Percentiles rank a stretch among this genome's conserved stretches.
phyloP scores from a whole-genome alignment of 2,329 filamentous ascomycete genomes.

The Colletotrichum theobromicola region DNA sequence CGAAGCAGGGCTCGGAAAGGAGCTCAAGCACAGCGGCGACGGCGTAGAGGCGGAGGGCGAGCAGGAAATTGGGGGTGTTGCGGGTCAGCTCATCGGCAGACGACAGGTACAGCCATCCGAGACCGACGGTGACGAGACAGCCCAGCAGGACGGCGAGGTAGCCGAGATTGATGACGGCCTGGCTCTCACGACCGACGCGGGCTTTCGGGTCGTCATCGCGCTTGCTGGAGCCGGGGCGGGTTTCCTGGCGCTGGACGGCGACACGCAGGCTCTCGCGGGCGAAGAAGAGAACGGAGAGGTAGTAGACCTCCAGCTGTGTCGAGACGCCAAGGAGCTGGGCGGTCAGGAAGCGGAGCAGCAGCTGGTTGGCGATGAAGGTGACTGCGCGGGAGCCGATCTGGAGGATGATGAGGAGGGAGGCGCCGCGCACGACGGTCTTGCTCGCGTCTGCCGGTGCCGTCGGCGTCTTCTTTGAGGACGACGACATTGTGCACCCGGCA shows the following conservation, averaged over 20 bases:
- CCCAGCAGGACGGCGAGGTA: conserved; percentile 80
- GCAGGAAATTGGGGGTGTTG: conserved; percentile 67
- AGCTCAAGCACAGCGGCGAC: conserved; percentile 73
- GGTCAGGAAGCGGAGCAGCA: conserved; percentile 86
- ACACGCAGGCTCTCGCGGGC: conserved; percentile 89
- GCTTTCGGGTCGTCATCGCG: conserved; percentile 26
- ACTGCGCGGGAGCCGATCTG: conserved; percentile 87
- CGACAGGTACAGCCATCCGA: conserved; percentile 73
- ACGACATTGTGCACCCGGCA: neutral
- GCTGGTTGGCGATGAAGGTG: conserved; percentile 91
- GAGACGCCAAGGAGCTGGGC: conserved; percentile 84
- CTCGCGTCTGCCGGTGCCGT: conserved; percentile 1
- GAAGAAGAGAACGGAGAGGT: conserved; percentile 93
- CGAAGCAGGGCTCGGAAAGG: conserved; percentile 86
- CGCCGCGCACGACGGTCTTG: conserved; percentile 64
- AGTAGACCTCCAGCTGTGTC: conserved; percentile 91
- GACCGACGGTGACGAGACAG: conserved; percentile 61
- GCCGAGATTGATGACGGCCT: conserved; percentile 87
- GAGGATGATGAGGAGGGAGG: conserved; percentile 84
- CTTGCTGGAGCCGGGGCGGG: conserved; percentile 18
- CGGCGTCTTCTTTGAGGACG: neutral
- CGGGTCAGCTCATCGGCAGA: conserved; percentile 52
- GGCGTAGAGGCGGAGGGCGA: conserved; percentile 60
- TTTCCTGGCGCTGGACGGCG: conserved; percentile 79
- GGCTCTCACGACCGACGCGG: conserved; percentile 51